These are phyloP conservation scores for Ormosia emarginata DNA, from an alignment of 306 rosid genomes.

Conservation along the genomic window DNA sequence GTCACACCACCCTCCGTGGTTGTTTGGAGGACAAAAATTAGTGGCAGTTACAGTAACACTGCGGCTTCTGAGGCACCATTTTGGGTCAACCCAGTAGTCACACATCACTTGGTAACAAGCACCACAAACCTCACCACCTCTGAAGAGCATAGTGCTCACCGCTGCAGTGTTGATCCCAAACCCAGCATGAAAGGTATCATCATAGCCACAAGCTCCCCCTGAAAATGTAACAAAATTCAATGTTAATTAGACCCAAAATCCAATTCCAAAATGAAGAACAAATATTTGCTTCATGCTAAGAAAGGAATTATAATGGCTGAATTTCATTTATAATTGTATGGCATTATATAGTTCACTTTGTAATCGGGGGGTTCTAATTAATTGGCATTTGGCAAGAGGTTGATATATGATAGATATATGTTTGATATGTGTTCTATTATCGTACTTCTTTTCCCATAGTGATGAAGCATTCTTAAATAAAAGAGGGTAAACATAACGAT, in stretches of 20 bases:
- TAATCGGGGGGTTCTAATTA: background rate
- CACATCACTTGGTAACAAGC: conserved; percentile 78
- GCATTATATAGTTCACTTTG: background rate
- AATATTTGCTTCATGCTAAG: background rate
- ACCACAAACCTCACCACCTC: conserved; percentile 74
- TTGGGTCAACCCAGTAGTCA: conserved; percentile 54
- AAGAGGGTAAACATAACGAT: too few relatives aligned
- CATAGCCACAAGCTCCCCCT: conserved; percentile 97
- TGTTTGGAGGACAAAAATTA: conserved; percentile 82
- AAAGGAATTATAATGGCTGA: background rate
- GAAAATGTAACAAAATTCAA: background rate
- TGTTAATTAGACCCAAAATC: background rate
- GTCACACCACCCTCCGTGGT: conserved; percentile 85
- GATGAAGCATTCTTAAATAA: too few relatives aligned
- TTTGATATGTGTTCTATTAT: too few relatives aligned
- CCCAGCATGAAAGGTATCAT: conserved; percentile 62
- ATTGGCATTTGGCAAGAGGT: background rate
- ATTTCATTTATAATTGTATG: background rate
- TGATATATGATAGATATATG: background rate
- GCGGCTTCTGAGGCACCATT: conserved; percentile 62
- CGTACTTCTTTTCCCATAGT: too few relatives aligned
- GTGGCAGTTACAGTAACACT: conserved; percentile 59
- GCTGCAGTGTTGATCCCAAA: conserved; percentile 84
- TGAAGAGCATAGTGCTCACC: conserved; percentile 59
- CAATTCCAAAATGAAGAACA: background rate